Base-by-base conservation (phyloP, 495 filamentous ascomycete species). In the Penicillium coprophilum region DNA sequence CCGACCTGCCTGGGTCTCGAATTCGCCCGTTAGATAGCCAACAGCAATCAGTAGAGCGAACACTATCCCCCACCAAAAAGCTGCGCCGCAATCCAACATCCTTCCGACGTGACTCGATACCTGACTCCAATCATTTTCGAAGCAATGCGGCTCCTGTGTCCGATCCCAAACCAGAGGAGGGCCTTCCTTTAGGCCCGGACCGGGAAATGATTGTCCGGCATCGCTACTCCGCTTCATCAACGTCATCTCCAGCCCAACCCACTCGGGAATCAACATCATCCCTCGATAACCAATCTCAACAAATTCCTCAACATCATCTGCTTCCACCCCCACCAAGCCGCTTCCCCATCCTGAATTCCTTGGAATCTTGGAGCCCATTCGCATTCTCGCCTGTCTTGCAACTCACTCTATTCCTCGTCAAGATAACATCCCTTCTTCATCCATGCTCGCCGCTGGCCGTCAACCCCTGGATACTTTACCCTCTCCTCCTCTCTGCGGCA, bases 371-470 rank as follows among this genome's bases (percentile, higher is more conserved):
- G 50, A 45, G 62, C 60, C 58, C 73, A 64, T 62, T 59, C 53
- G 38, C 55, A 6, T 53, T 68, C 2, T 53, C 75, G 1, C 59
- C 69, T 5, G 53, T 68, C 19, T 66, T 75, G 41, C 67, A 79
- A 46, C 51, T 78, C 6, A 57, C 62, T 0, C 40, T 87, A 4
- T 86, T 89, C 58, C 66, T 85, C 8, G 34, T 77, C 20, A 89
- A 90, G 60, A 59, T 84, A 0, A 65, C 74, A 19, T 80, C 80
- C 3, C 61, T 84, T 1, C 78, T 79, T 11, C 71, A 78, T 51
- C 80, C 83, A 6, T 91, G 88, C 68, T 75, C 74, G 13, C 87
- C 88, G 0, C 69, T 81, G n/a, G 81, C 81, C 1, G 76, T 80
- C 11, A 82, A 80, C 44, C 74, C 83, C 5, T 81, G 75, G 74